These are phyloP conservation scores for Starmerella floris DNA, from an alignment of 805 yeast genomes.

Conservation along the genomic window DNA sequence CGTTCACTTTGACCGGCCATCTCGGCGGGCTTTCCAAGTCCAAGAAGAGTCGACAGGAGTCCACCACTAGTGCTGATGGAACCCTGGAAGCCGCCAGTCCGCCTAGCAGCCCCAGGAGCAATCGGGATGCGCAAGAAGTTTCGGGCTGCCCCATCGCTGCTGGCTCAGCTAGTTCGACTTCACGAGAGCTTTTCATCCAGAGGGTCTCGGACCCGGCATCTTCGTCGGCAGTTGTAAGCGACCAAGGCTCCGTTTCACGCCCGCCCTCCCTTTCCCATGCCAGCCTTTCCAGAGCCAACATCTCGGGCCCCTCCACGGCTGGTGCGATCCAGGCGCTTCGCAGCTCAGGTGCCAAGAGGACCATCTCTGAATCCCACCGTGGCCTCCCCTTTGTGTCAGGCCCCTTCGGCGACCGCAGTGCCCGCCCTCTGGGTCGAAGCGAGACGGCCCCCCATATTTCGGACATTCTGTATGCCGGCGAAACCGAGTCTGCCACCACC, in stretches of 20 bases:
- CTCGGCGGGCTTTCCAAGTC: neutral
- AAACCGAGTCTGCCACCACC: neutral
- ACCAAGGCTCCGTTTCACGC: too few relatives aligned
- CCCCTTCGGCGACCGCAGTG: too few relatives aligned
- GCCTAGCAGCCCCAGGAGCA: too few relatives aligned
- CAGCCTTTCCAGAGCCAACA: too few relatives aligned
- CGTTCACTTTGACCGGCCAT: neutral
- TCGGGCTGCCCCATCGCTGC: too few relatives aligned
- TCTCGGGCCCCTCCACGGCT: too few relatives aligned
- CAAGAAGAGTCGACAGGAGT: neutral
- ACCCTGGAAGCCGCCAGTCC: too few relatives aligned
- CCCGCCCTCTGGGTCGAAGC: slow-evolving; percentile 6
- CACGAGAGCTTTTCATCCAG: neutral
- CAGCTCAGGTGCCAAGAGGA: slow-evolving; percentile 1
- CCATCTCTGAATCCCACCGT: slow-evolving; percentile 4
- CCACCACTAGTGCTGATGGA: neutral
- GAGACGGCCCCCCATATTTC: slow-evolving; percentile 4
- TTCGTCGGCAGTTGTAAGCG: too few relatives aligned
- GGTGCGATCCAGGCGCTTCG: too few relatives aligned
- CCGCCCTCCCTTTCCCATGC: too few relatives aligned
- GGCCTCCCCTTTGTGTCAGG: too few relatives aligned
- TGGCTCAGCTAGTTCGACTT: neutral
- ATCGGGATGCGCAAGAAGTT: too few relatives aligned
- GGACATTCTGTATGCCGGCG: neutral
- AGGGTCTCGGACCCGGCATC: neutral